Percentiles rank a stretch among this genome's conserved stretches.
phyloP scores from a whole-genome alignment of 495 filamentous ascomycete genomes.

The Neurospora intermedia region DNA sequence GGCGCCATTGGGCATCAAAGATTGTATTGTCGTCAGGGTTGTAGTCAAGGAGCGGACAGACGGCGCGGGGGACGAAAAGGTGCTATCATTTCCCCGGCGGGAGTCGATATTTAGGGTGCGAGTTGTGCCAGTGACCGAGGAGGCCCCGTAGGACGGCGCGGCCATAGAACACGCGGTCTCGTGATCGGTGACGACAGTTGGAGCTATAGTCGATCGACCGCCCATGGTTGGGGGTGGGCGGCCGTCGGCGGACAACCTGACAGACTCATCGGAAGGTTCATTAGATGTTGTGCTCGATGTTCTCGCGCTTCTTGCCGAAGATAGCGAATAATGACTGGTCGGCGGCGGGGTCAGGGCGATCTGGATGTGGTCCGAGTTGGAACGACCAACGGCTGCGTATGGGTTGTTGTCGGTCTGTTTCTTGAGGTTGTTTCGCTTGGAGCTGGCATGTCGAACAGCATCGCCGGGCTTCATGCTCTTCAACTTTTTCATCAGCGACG shows the following conservation, averaged over 20 bases:
- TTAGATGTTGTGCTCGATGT: conserved; percentile 27
- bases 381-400: conserved; percentile 56
- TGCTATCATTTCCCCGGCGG: conserved; percentile 66
- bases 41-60: conserved; percentile 88
- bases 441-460: conserved; percentile 20
- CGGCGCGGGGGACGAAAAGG: conserved; percentile 87
- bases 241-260: conserved; percentile 48
- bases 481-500: conserved; percentile 89
- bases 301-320: conserved; percentile 31
- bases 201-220: conserved; percentile 56
- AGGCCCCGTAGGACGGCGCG: conserved; percentile 66
- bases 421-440: conserved; percentile 24
- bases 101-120: conserved; percentile 55
- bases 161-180: conserved; percentile 64
- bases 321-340: conserved; percentile 50
- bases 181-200: conserved; percentile 70
- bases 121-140: conserved; percentile 47
- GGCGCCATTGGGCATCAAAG: conserved; percentile 58
- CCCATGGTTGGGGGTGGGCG: conserved; percentile 47
- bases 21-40: conserved; percentile 93
- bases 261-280: conserved; percentile 37
- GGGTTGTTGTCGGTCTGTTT: conserved; percentile 73
- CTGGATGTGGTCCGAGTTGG: background rate
- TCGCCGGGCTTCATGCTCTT: conserved; percentile 62
- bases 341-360: conserved; percentile 25